A percentile compares a stretch with the other conserved stretches of the same genome.
These are phyloP conservation scores for Nakazawaea laoshanensis DNA, from an alignment of 805 yeast genomes.

Conservation along the genomic window DNA sequence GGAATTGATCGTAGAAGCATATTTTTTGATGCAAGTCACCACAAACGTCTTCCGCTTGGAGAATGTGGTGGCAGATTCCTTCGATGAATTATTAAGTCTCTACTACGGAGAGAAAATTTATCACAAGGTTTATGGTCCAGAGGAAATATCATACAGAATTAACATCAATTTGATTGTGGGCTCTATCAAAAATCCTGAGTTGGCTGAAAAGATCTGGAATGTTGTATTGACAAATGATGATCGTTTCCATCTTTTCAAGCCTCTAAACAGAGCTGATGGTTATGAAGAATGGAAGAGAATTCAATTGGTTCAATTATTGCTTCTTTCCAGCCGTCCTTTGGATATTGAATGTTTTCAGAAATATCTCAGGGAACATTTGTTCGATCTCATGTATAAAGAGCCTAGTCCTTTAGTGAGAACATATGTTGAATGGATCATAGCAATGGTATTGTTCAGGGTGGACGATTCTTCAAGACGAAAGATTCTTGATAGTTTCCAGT, in stretches of 20 bases:
- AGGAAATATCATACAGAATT: constrained; percentile 48
- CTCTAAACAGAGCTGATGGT: constrained; percentile 54
- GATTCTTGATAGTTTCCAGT: constrained; percentile 15
- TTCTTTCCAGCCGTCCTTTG: constrained; percentile 32
- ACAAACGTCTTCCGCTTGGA: constrained; percentile 55
- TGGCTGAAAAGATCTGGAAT: constrained; percentile 24
- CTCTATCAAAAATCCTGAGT: constrained; percentile 18
- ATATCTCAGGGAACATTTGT: constrained; percentile 19
- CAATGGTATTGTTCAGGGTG: constrained; percentile 31
- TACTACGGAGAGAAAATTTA: constrained; percentile 32
- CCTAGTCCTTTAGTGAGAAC: constrained; percentile 71
- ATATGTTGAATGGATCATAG: constrained; percentile 74
- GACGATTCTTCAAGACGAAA: constrained; percentile 15
- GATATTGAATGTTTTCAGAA: constrained; percentile 16
- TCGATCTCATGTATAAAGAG: constrained; percentile 43
- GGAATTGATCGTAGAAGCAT: constrained; percentile 34
- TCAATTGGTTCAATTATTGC: constrained; percentile 42
- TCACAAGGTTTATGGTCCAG: constrained; percentile 40
- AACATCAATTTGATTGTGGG: constrained; percentile 39
- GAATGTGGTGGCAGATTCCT: constrained; percentile 41
- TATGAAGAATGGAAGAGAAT: constrained; percentile 61
- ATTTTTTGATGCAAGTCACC: constrained; percentile 43
- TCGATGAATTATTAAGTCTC: constrained; percentile 33
- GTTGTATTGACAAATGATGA: constrained; percentile 28
- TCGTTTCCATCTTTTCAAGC: constrained; percentile 35